phyloP scores from a whole-genome alignment of 129 eudicot genomes.

The Gnaphalium uliginosum region DNA sequence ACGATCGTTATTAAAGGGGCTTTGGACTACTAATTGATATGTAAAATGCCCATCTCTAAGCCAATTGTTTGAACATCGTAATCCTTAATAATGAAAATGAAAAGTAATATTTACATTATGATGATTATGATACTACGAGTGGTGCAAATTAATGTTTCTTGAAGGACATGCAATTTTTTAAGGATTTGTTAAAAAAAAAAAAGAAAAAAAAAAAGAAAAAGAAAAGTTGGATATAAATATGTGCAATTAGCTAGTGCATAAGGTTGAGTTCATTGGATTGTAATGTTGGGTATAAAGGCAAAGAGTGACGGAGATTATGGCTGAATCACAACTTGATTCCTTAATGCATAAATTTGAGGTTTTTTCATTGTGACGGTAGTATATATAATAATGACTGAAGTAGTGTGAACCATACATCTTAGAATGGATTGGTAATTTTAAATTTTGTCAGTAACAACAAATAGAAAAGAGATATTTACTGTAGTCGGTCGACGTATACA shows the following conservation, averaged over 20 bases:
- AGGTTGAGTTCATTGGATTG: conserved; percentile 15
- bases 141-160: not conserved
- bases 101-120: not conserved
- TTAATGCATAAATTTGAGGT: too few species aligned
- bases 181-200: conserved; percentile 12
- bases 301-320: conserved; percentile 43
- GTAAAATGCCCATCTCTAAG: not conserved
- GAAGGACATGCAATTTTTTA: conserved; percentile 13
- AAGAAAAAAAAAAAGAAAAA: too few species aligned
- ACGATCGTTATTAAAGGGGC: too few species aligned
- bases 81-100: not conserved
- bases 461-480: too few species aligned
- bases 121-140: conserved; percentile 15
- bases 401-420: too few species aligned
- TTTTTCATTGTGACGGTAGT: too few species aligned
- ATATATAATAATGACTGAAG: too few species aligned
- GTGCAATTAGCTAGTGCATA: conserved; percentile 1
- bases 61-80: not conserved
- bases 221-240: conserved; percentile 17
- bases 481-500: too few species aligned
- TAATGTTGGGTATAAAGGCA: conserved; percentile 30
- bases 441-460: too few species aligned
- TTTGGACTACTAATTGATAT: too few species aligned
- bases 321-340: too few species aligned
- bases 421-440: too few species aligned